phyloP scores from a whole-genome alignment of 169 alveolate species.

The Plasmodium berghei region DNA sequence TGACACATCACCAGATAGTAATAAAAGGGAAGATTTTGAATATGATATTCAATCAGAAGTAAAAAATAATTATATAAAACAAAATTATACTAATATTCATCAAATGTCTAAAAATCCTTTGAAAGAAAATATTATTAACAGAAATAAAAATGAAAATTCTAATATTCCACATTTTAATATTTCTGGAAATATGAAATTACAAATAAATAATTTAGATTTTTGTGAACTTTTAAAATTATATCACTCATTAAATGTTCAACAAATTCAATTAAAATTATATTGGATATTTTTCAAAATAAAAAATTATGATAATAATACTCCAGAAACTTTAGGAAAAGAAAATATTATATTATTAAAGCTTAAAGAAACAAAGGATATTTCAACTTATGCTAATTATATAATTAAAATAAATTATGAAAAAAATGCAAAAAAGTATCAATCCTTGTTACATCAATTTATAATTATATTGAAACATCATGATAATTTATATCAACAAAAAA shows the following conservation, averaged over 20 bases:
- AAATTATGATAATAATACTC: slow-evolving; percentile 6
- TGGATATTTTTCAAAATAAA: slow-evolving; percentile 24
- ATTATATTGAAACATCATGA: slow-evolving; percentile 60
- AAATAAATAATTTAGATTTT: slow-evolving; percentile 15
- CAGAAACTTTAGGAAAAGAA: slow-evolving; percentile 8
- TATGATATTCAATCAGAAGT: no score
- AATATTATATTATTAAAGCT: slow-evolving; percentile 19
- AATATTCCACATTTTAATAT: not conserved
- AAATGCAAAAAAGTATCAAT: slow-evolving; percentile 18
- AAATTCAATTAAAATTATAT: slow-evolving; percentile 29
- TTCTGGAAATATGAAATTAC: slow-evolving; percentile 5
- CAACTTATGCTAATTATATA: slow-evolving; percentile 31
- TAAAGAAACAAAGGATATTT: slow-evolving; percentile 23
- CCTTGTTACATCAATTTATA: slow-evolving; percentile 40
- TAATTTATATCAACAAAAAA: slow-evolving; percentile 47
- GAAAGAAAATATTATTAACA: not conserved
- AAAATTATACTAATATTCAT: no score
- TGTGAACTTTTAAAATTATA: slow-evolving; percentile 42
- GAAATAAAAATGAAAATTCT: not conserved
- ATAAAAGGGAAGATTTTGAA: no score
- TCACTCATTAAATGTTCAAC: slow-evolving; percentile 57
- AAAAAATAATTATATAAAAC: no score
- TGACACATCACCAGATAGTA: not conserved
- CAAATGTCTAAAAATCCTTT: not conserved
- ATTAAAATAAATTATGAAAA: slow-evolving; percentile 11